A percentile compares a stretch with the other conserved stretches of the same genome.
phyloP scores from a whole-genome alignment of 2,329 filamentous ascomycete species.

The Fusarium oligoseptatum region DNA sequence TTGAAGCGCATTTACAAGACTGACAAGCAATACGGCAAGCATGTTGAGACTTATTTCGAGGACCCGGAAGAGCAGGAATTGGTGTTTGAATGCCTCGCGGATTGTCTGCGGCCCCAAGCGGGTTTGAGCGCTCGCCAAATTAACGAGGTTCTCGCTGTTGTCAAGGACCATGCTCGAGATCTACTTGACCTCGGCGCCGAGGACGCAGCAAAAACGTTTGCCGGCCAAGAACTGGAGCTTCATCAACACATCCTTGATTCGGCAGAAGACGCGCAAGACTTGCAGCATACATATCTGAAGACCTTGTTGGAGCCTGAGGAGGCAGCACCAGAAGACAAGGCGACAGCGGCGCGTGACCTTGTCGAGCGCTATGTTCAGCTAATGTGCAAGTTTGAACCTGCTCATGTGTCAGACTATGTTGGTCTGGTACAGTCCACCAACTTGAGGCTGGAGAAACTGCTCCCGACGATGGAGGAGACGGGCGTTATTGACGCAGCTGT shows the following conservation, averaged over 20 bases:
- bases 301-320: slow-evolving; percentile 77
- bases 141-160: slow-evolving; percentile 76
- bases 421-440: slow-evolving; percentile 81
- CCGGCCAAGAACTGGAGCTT: slow-evolving; percentile 71
- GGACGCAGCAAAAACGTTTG: slow-evolving; percentile 75
- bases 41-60: slow-evolving; percentile 86
- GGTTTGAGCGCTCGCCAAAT: slow-evolving; percentile 77
- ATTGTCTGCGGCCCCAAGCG: slow-evolving; percentile 77
- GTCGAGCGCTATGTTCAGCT: slow-evolving; percentile 89
- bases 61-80: slow-evolving; percentile 81
- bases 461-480: slow-evolving; percentile 89
- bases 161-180: slow-evolving; percentile 74
- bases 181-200: slow-evolving; percentile 76
- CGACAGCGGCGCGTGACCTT: slow-evolving; percentile 68
- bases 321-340: slow-evolving; percentile 50
- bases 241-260: slow-evolving; percentile 75
- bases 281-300: slow-evolving; percentile 82
- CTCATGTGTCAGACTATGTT: slow-evolving; percentile 88
- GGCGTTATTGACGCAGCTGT: slow-evolving; percentile 95
- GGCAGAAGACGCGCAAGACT: slow-evolving; percentile 69
- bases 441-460: slow-evolving; percentile 81
- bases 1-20: slow-evolving; percentile 88
- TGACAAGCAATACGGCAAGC: slow-evolving; percentile 82
- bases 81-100: slow-evolving; percentile 83
- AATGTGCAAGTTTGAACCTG: slow-evolving; percentile 87